Conservation (phyloP, 768 basidiomycete genomes). For the Suillus hirtellus region DNA sequence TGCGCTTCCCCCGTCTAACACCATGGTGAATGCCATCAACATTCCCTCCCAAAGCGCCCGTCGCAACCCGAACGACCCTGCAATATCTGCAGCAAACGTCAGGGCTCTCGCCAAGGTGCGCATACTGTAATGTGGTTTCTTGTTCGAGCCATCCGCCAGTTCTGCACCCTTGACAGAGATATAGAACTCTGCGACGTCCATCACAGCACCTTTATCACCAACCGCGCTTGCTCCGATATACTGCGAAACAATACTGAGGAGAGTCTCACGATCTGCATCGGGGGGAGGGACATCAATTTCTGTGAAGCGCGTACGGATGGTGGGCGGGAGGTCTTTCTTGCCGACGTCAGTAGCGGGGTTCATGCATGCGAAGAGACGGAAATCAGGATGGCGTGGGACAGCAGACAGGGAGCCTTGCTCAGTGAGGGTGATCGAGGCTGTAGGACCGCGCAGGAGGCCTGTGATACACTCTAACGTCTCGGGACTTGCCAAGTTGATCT, state of each 20-base stretch:
- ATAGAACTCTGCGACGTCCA: constrained; percentile 94
- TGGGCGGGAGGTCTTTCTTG: constrained; percentile 93
- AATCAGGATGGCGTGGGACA: constrained; percentile 89
- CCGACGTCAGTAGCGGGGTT: constrained; percentile 99
- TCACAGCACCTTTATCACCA: constrained; percentile 82
- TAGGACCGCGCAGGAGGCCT: constrained; percentile 80
- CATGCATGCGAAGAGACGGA: constrained; percentile 98
- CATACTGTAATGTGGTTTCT: constrained; percentile 95
- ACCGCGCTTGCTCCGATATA: constrained; percentile 85
- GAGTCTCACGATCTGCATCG: constrained; percentile 87
- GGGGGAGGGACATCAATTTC: constrained; percentile 96
- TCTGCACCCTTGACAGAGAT: constrained; percentile 73
- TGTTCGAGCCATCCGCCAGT: constrained; percentile 92
- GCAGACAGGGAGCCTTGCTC: constrained; percentile 92
- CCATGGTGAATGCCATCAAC: constrained; percentile 98
- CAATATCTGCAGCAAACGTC: constrained; percentile 84
- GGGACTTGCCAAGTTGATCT: constrained; percentile 91
- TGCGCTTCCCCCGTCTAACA: constrained; percentile 73
- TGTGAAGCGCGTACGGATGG: constrained; percentile 89
- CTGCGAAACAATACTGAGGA: constrained; percentile 82
- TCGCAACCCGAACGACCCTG: constrained; percentile 73
- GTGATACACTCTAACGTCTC: constrained; percentile 95
- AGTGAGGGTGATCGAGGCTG: constrained; percentile 87
- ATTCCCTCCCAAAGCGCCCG: constrained; percentile 95
- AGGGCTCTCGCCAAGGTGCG: constrained; percentile 90